These are phyloP conservation scores for Elymus sibiricus DNA, from an alignment of 176 grass and related monocot species.

Conservation along the genomic window DNA sequence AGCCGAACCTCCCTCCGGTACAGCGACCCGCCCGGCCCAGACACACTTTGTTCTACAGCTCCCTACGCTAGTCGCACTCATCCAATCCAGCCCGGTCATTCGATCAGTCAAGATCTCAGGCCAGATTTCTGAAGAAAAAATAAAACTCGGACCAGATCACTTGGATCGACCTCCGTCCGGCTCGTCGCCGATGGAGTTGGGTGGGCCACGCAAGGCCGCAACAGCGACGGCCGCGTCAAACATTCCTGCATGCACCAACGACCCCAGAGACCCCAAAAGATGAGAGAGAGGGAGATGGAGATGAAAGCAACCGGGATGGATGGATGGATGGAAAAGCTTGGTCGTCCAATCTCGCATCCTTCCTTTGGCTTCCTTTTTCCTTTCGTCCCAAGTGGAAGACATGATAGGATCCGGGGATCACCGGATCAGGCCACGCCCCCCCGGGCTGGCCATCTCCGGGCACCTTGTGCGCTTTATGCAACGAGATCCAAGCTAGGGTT, in stretches of 20 bases:
- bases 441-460: not conserved
- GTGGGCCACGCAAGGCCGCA: slow-evolving; percentile 4
- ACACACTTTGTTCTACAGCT: too few relatives aligned
- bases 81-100: not conserved
- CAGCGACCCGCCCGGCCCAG: not conserved
- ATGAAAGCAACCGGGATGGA: not conserved
- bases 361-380: too few relatives aligned
- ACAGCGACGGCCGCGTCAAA: not conserved
- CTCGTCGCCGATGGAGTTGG: not conserved
- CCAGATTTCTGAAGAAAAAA: not conserved
- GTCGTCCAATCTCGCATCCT: not conserved
- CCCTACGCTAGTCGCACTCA: too few relatives aligned
- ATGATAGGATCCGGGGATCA: slow-evolving; percentile 10
- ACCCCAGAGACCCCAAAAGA: not conserved
- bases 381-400: slow-evolving; percentile 2
- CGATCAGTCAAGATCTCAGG: not conserved
- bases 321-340: not conserved
- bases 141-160: not conserved
- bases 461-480: not conserved
- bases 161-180: not conserved
- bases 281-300: too few relatives aligned
- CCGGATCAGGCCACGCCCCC: not conserved
- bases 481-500: not conserved
- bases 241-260: slow-evolving; percentile 23
- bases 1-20: not conserved